Conservation (phyloP, 1,284 basidiomycete species). For the Ustilago vetiveriae region DNA sequence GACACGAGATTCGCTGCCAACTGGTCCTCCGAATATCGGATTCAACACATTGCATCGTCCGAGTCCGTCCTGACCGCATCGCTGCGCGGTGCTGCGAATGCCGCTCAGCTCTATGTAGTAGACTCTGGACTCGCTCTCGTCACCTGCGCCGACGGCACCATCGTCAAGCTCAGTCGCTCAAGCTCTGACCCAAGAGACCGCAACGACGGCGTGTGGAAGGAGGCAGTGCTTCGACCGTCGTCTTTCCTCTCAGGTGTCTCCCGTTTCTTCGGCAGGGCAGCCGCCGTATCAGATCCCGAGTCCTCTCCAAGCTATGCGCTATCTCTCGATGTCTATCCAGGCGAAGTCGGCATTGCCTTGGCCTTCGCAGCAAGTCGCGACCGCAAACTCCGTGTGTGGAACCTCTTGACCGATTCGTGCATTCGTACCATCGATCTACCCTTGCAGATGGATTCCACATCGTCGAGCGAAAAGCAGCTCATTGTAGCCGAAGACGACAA, state of each 20-base stretch:
- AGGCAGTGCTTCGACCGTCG: constrained; percentile 48
- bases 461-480: constrained; percentile 29
- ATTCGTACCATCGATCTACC: constrained; percentile 60
- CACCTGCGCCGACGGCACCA: constrained; percentile 57
- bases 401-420: constrained; percentile 58
- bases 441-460: constrained; percentile 23
- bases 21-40: constrained; percentile 52
- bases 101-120: constrained; percentile 46
- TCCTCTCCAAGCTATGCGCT: constrained; percentile 49
- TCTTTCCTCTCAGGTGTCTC: constrained; percentile 60
- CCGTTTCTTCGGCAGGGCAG: constrained; percentile 52
- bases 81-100: constrained; percentile 26
- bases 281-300: constrained; percentile 31
- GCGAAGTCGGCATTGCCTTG: constrained; percentile 38
- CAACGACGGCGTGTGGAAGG: constrained; percentile 50
- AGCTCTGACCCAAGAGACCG: constrained; percentile 13
- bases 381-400: constrained; percentile 64
- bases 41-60: constrained; percentile 37
- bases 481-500: constrained; percentile 26
- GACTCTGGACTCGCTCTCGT: constrained; percentile 54
- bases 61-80: constrained; percentile 29
- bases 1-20: constrained; percentile 20
- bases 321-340: constrained; percentile 46
- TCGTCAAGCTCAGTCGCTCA: constrained; percentile 54
- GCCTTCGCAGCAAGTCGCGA: constrained; percentile 60